These are phyloP conservation scores for Lentithecium fluviatile DNA, from an alignment of 495 filamentous ascomycete species.

Conservation along the genomic window DNA sequence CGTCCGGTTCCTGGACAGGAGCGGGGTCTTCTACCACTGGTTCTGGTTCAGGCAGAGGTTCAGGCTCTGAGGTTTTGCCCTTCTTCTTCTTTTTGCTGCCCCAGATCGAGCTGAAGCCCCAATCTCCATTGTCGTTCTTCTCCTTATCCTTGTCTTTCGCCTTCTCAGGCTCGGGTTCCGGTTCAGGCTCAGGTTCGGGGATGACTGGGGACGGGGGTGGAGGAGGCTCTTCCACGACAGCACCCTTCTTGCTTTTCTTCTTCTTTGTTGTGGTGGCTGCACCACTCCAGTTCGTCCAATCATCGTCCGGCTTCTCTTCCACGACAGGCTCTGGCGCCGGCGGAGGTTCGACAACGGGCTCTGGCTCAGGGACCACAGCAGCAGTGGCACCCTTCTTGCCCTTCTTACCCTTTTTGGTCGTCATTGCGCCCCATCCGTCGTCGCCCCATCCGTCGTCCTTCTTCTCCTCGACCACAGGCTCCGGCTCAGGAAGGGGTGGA, in stretches of 20 bases:
- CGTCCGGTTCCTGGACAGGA: conserved; percentile 32
- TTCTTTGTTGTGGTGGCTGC: conserved; percentile 16
- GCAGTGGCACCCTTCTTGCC: conserved; percentile 34
- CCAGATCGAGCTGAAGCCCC: conserved; percentile 34
- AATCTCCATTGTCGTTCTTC: conserved; percentile 10
- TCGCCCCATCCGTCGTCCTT: conserved; percentile 18
- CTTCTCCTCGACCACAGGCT: conserved; percentile 40
- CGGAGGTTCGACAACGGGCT: conserved; percentile 20
- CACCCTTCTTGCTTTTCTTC: conserved; percentile 30
- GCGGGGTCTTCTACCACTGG: conserved; percentile 26
- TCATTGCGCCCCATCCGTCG: conserved; percentile 5
- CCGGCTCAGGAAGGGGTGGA: conserved; percentile 37
- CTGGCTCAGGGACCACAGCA: conserved; percentile 24
- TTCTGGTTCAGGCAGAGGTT: conserved; percentile 25
- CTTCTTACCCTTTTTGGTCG: conserved; percentile 32
- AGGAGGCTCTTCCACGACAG: conserved; percentile 18
- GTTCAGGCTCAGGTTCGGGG: conserved; percentile 28
- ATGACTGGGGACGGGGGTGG: conserved; percentile 28
- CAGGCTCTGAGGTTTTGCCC: conserved; percentile 21
- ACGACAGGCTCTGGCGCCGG: conserved; percentile 9
- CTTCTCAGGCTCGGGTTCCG: conserved; percentile 44
- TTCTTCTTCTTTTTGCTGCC: conserved; percentile 37
- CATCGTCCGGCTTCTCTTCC: conserved; percentile 15
- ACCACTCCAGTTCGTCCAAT: conserved; percentile 12
- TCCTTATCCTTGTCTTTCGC: conserved; percentile 7